These are phyloP conservation scores for Hypoxylon crocopeplum DNA, from an alignment of 495 filamentous ascomycete genomes.

Conservation along the genomic window DNA sequence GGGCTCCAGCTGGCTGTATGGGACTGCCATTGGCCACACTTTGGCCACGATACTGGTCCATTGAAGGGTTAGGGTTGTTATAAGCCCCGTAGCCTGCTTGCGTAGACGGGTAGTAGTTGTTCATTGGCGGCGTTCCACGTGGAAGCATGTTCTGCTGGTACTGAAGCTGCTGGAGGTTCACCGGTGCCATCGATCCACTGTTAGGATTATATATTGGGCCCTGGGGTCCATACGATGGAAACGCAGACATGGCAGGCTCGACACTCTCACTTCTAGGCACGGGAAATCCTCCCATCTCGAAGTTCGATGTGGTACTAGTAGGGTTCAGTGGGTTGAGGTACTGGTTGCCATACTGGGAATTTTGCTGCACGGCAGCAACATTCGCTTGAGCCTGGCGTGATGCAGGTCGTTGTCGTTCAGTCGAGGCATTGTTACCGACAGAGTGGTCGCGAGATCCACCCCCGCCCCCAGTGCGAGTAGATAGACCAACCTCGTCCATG, in stretches of 20 bases:
- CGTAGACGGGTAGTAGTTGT: conserved; percentile 58
- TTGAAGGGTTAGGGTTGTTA: conserved; percentile 50
- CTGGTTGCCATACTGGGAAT: conserved; percentile 47
- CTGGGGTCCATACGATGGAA: conserved; percentile 57
- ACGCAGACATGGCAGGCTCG: conserved; percentile 61
- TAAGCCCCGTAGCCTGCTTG: conserved; percentile 56
- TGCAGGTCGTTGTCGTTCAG: conserved; percentile 60
- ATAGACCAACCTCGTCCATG: conserved; percentile 95
- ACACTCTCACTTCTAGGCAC: conserved; percentile 64
- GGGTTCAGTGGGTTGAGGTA: conserved; percentile 53
- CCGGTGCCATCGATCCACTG: conserved; percentile 55
- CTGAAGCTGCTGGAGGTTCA: conserved; percentile 60
- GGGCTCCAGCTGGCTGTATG: conserved; percentile 48
- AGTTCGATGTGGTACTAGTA: conserved; percentile 40
- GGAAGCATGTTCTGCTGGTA: conserved; percentile 66
- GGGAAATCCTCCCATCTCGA: conserved; percentile 55
- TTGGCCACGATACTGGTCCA: conserved; percentile 58
- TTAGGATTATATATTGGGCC: conserved; percentile 58
- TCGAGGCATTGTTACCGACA: conserved; percentile 38
- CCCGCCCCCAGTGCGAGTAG: conserved; percentile 58
- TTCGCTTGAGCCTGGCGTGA: conserved; percentile 60
- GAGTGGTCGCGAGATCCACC: conserved; percentile 54
- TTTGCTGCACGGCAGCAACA: conserved; percentile 48
- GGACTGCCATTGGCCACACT: conserved; percentile 52
- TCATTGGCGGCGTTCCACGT: conserved; percentile 57